These are phyloP conservation scores for Bimuria novae-zelandiae DNA, from an alignment of 2,329 filamentous ascomycete species.

Conservation along the genomic window DNA sequence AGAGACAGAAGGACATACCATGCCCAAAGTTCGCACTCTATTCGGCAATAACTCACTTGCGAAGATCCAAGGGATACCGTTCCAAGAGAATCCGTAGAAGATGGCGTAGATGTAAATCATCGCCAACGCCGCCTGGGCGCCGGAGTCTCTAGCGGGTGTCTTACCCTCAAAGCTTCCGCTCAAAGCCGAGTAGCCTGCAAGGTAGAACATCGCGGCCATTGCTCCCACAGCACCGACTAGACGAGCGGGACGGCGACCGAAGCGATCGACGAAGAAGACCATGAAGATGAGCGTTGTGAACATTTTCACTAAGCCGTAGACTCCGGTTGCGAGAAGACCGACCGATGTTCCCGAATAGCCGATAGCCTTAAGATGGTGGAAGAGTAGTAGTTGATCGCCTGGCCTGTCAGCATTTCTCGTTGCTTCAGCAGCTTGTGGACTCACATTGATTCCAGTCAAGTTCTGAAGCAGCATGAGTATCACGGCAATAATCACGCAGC, in stretches of 20 bases:
- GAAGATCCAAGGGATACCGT: slow-evolving; percentile 73
- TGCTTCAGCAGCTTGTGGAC: too few species aligned
- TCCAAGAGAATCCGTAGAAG: slow-evolving; percentile 68
- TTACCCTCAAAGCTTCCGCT: slow-evolving; percentile 27
- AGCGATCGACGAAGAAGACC: slow-evolving; percentile 66
- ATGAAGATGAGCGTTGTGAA: slow-evolving; percentile 68
- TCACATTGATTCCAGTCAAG: slow-evolving; percentile 16
- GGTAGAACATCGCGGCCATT: slow-evolving; percentile 64
- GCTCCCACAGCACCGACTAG: slow-evolving; percentile 65
- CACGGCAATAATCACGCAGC: background rate
- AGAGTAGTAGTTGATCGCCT: slow-evolving; percentile 17
- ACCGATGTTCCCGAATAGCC: slow-evolving; percentile 63
- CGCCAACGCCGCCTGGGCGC: slow-evolving; percentile 58
- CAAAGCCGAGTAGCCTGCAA: slow-evolving; percentile 54
- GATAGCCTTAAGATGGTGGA: slow-evolving; percentile 61
- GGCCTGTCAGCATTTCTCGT: too few species aligned
- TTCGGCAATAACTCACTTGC: slow-evolving; percentile 73
- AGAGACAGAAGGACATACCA: slow-evolving; percentile 36
- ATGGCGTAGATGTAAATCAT: slow-evolving; percentile 72
- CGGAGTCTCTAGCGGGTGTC: slow-evolving; percentile 31
- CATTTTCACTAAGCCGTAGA: slow-evolving; percentile 76
- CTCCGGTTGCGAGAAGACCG: slow-evolving; percentile 67
- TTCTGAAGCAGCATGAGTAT: slow-evolving; percentile 8
- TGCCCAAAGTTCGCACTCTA: slow-evolving; percentile 58
- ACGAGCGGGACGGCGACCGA: slow-evolving; percentile 64